Percentiles rank a stretch among this genome's conserved stretches.
phyloP scores from a whole-genome alignment of 306 rosid species.

The Cyamopsis tetragonoloba region DNA sequence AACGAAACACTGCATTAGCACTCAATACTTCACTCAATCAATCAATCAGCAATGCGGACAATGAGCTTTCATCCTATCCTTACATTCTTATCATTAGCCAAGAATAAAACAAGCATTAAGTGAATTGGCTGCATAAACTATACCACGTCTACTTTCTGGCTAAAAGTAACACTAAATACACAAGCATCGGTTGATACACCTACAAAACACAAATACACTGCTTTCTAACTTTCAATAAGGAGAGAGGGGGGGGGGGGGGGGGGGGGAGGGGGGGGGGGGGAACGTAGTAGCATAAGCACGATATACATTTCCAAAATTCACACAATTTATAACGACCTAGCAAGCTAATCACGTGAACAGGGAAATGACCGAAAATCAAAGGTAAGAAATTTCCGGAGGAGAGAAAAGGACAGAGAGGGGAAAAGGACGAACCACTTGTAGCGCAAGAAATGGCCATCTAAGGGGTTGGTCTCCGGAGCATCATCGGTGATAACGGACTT shows the following conservation, averaged over 20 bases:
- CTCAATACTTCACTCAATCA: not conserved
- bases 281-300: not conserved
- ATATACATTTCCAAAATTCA: not conserved
- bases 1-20: not conserved
- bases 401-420: not conserved
- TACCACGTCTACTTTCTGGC: not conserved
- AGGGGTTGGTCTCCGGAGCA: constrained; percentile 68
- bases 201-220: not conserved
- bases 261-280: too few relatives aligned
- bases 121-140: not conserved
- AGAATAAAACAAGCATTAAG: not conserved
- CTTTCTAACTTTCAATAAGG: not conserved
- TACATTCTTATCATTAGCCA: not conserved
- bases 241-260: too few relatives aligned
- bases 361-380: not conserved
- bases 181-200: not conserved
- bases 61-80: not conserved
- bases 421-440: constrained; percentile 64
- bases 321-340: not conserved
- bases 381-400: not conserved
- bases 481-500: constrained; percentile 54
- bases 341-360: not conserved
- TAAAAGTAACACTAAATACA: not conserved
- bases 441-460: constrained; percentile 81
- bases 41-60: not conserved